These are phyloP conservation scores for Trypanosoma congolense DNA, from an alignment of 208 protist species.

Conservation along the genomic window DNA sequence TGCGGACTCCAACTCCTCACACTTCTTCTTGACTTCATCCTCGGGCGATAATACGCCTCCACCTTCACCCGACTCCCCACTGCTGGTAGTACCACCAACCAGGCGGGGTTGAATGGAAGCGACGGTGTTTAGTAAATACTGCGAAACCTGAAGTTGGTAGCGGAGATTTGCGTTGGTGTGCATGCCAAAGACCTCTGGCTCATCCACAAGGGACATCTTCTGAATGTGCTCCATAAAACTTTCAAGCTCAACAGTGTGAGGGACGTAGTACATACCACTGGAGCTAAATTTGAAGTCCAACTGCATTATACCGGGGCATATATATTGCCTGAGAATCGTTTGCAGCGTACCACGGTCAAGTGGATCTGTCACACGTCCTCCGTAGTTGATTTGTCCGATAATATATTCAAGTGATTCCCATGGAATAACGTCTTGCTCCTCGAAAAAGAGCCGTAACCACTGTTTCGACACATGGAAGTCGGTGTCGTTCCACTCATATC, in stretches of 20 bases:
- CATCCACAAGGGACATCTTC: slow-evolving; percentile 86
- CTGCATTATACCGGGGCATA: slow-evolving; percentile 75
- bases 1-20: slow-evolving; percentile 81
- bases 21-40: slow-evolving; percentile 90
- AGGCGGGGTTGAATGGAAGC: slow-evolving; percentile 90
- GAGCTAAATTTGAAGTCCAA: slow-evolving; percentile 85
- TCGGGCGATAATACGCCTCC: slow-evolving; percentile 51
- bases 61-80: slow-evolving; percentile 9
- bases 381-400: slow-evolving; percentile 98
- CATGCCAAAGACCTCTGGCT: slow-evolving; percentile 96
- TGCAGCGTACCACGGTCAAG: slow-evolving; percentile 93
- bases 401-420: slow-evolving; percentile 98
- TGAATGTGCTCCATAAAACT: slow-evolving; percentile 80
- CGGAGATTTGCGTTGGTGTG: slow-evolving; percentile 96
- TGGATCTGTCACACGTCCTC: slow-evolving; percentile 97
- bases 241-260: slow-evolving; percentile 47
- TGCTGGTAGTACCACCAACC: slow-evolving; percentile 13
- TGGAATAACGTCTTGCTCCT: slow-evolving; percentile 93
- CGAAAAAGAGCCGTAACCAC: slow-evolving; percentile 94
- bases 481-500: slow-evolving; percentile 98
- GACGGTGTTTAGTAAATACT: slow-evolving; percentile 88
- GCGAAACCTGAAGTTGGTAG: slow-evolving; percentile 93
- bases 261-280: slow-evolving; percentile 73
- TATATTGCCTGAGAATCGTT: slow-evolving; percentile 89
- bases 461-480: slow-evolving; percentile 95